These are phyloP conservation scores for Exutisphaerella laricina DNA, from an alignment of 2,329 filamentous ascomycete genomes.

Conservation along the genomic window DNA sequence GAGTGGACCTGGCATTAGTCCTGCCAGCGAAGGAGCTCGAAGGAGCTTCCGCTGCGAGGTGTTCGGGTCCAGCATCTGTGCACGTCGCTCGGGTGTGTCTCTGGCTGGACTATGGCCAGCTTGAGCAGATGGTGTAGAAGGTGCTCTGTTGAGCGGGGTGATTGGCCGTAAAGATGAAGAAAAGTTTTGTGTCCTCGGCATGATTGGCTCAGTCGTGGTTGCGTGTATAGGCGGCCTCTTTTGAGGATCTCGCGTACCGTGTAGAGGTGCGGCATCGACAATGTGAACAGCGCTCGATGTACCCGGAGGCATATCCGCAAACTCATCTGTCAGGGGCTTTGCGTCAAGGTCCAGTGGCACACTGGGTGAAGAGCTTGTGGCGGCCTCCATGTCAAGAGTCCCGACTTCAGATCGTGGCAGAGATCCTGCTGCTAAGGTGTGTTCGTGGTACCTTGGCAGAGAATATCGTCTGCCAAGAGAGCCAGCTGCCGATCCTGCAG, in stretches of 20 bases:
- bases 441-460: conserved; percentile 14
- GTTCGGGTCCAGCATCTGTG: conserved; percentile 25
- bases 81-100: conserved; percentile 7
- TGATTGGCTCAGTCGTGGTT: conserved; percentile 32
- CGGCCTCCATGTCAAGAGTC: conserved; percentile 7
- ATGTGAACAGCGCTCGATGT: conserved; percentile 30
- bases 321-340: conserved; percentile 10
- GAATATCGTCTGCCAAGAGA: conserved; percentile 12
- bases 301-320: conserved; percentile 17
- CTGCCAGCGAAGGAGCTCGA: conserved; percentile 46
- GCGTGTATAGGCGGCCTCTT: conserved; percentile 31
- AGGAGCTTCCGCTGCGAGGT: conserved; percentile 36
- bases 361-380: conserved; percentile 6
- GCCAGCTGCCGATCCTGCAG: conserved; percentile 6
- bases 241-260: conserved; percentile 14
- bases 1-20: conserved; percentile 55
- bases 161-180: conserved; percentile 17
- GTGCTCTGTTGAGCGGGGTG: conserved; percentile 24
- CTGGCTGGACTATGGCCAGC: conserved; percentile 9
- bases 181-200: conserved; percentile 23
- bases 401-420: conserved; percentile 6
- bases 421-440: background rate
- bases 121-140: conserved; percentile 13
- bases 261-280: conserved; percentile 21
- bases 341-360: conserved; percentile 8